These are phyloP conservation scores for Mycena galericulata DNA, from an alignment of 768 basidiomycete species.

Conservation along the genomic window DNA sequence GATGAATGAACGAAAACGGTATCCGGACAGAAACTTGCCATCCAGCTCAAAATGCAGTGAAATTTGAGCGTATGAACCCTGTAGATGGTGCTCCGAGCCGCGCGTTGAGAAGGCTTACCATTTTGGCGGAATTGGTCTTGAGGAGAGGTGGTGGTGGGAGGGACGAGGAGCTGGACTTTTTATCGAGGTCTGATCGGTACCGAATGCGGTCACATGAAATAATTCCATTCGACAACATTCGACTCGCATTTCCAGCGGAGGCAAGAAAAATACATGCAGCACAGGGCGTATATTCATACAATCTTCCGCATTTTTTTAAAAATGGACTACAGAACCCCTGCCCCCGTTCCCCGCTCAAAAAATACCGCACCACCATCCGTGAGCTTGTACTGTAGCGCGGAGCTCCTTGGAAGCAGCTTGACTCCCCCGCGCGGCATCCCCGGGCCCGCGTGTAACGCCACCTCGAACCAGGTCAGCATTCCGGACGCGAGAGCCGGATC, in stretches of 20 bases:
- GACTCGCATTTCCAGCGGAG: too few species aligned
- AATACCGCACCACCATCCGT: slow-evolving; percentile 74
- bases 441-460: slow-evolving; percentile 72
- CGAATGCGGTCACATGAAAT: too few species aligned
- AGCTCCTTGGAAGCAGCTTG: slow-evolving; percentile 60
- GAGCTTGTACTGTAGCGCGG: slow-evolving; percentile 78
- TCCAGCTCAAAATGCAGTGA: neutral
- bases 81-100: neutral
- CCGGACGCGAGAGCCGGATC: neutral
- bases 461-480: slow-evolving; percentile 48
- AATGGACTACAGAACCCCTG: slow-evolving; percentile 53
- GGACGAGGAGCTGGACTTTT: too few species aligned
- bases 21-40: slow-evolving; percentile 54
- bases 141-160: neutral
- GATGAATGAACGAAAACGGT: slow-evolving; percentile 42
- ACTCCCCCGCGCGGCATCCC: slow-evolving; percentile 47
- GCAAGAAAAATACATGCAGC: too few species aligned
- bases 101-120: neutral
- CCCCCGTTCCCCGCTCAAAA: slow-evolving; percentile 80
- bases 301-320: too few species aligned
- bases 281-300: too few species aligned
- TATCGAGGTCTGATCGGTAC: too few species aligned
- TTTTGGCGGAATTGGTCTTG: neutral
- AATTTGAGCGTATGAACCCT: neutral
- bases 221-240: too few species aligned